Base-by-base conservation (phyloP, 1,284 basidiomycete species). In the Cryptococcus sp. region DNA sequence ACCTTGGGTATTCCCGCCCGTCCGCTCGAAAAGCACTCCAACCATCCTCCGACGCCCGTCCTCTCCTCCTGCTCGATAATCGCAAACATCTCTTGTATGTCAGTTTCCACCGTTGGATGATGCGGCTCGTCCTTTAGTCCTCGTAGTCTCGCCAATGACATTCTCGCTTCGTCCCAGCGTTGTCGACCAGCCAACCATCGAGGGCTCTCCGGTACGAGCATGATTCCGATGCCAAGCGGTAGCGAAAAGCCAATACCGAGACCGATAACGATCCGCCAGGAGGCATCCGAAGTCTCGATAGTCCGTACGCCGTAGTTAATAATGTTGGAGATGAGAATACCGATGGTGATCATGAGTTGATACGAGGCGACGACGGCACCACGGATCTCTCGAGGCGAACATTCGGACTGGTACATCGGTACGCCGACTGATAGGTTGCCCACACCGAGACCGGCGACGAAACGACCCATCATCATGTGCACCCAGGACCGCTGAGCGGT, bases 371-470 rank as follows among this genome's bases (percentile, higher is more conserved):
- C 86, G 22, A 87, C 72, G 1, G 85, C 80, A 21, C 87, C 86
- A 54, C 87, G 80, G 47, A 90, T 82, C 56, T 86, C 81, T 16
- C 83, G 76, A 2, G 87, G 86, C 0, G 85, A 84, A 31, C 56
- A 57, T 41, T 65, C 63, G 12, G 60, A 57, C 47, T 60, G 57
- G 54, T 63, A 66, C 36, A 84, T 82, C 1, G 87, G 87, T 0
- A 90, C 86, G 1, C 82, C 84, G 32, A 84, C 83, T 42, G 80
- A 82, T 5, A 87, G 77, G 0, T 82, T 83, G 24, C 86, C 86
- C 37, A 87, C 80, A 33, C 79, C 82, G 24, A 86, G 50, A 28
- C 57, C 85, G 36, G 80, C 78, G 45, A 87, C 71, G 37, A 86
- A 74, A 24, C 86, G 79, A 7, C 86, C 86, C 43, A 89, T 79